Evolutionary conservation across 1,139 yeast genomes (phyloP), one percentile per base, ranked within the genome.

Genomic region (Geotrichum europaeum): DNA sequence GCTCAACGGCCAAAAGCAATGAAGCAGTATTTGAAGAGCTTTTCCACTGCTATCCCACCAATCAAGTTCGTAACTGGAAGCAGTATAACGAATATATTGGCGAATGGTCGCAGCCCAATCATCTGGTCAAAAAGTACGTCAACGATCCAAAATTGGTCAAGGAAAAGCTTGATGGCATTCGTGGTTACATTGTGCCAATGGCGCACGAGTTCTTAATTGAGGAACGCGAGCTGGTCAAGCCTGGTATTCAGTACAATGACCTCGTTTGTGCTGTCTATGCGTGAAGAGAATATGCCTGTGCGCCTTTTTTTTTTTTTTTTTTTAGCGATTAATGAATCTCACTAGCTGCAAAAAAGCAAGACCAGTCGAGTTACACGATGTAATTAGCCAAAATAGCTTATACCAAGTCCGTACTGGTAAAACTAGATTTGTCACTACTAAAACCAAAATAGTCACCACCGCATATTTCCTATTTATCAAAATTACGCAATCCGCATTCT

Each of bases 21-120:
- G 62, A 63, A 28, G 62, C n/a, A 15, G 63, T 62, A 6, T 63
- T 56, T 45, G 65, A 63, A 43, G 62, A 63, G 30, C 53, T 63
- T 10, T 63, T 63, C 56, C 56, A 63, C 49, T 53, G 56, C 18
- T 58, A 60, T 34, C 65, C 65, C 2, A 59, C 64, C 15, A 60
- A 63, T 51, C 50, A 59, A 15, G 63, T 62, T 2, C 51, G 49
- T 13, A 63, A 57, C 34, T 63, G 65, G 65, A 45, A 51, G 2
- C 58, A 63, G 20, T 63, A 62, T 25, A 58, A 50, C 20, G 22
- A 28, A n/a, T 63, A 55, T 18, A 47, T 51, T 10, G 34, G 43
- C 6, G 63, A 62, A 20, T 51, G 62, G 49, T 40, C 58, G 15
- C 53, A 49, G 4, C 58, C 57, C 13, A 55, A 60, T 36, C 65